Conservation (phyloP, 1,284 basidiomycete species). For the Takashimella tepidaria region DNA sequence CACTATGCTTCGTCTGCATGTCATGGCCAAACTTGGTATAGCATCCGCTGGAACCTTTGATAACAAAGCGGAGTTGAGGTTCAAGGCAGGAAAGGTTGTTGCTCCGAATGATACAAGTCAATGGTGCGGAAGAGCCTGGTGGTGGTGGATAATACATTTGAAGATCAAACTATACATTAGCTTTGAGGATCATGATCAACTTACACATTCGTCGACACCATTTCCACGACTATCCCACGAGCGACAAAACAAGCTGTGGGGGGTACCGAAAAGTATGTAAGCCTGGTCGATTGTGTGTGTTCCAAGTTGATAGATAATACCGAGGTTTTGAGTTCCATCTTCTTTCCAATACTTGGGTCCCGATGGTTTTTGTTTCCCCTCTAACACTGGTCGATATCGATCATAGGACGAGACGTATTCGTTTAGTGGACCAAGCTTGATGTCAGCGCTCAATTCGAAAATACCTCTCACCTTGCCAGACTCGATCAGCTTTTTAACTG, state of each 20-base stretch:
- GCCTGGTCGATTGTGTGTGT: slow-evolving; percentile 64
- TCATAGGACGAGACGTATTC: slow-evolving; percentile 55
- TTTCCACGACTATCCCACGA: slow-evolving; percentile 24
- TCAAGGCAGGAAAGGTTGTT: slow-evolving; percentile 60
- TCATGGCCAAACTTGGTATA: slow-evolving; percentile 72
- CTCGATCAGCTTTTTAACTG: slow-evolving; percentile 60
- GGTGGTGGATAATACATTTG: slow-evolving; percentile 58
- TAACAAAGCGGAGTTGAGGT: slow-evolving; percentile 61
- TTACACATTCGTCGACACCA: slow-evolving; percentile 36
- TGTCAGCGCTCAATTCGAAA: background rate
- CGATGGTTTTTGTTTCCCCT: slow-evolving; percentile 48
- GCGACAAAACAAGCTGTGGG: slow-evolving; percentile 53
- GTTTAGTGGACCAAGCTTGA: slow-evolving; percentile 26
- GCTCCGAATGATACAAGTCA: slow-evolving; percentile 58
- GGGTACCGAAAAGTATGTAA: slow-evolving; percentile 68
- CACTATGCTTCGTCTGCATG: slow-evolving; percentile 50
- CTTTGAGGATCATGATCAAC: slow-evolving; percentile 5
- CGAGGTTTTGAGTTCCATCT: slow-evolving; percentile 37
- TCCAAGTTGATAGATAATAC: slow-evolving; percentile 48
- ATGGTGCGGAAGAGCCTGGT: slow-evolving; percentile 32
- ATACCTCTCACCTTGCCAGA: slow-evolving; percentile 54
- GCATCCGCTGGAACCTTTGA: slow-evolving; percentile 58
- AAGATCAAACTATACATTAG: slow-evolving; percentile 53
- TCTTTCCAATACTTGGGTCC: slow-evolving; percentile 46
- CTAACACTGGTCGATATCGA: slow-evolving; percentile 55